Evolutionary conservation across 1,139 yeast genomes (phyloP).

Genomic region (Wickerhamomyces sp.): DNA sequence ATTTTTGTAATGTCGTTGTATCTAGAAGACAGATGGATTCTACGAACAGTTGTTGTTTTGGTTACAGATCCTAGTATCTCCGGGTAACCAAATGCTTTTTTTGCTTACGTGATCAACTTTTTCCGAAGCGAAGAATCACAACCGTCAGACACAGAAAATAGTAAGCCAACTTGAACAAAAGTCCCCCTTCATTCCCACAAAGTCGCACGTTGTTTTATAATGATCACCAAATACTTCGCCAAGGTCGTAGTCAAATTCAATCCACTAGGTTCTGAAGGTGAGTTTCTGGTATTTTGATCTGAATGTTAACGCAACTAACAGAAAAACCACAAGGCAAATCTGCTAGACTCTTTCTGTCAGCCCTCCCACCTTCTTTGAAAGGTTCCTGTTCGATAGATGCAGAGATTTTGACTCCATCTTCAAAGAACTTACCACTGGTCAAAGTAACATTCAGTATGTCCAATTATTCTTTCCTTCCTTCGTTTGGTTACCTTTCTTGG

Average conservation of each 20-base stretch:
- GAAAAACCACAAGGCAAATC: conserved; percentile 46
- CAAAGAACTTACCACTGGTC: conserved; percentile 51
- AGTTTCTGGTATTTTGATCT: conserved; percentile 21
- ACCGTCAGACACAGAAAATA: too few species aligned
- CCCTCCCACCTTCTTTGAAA: conserved; percentile 69
- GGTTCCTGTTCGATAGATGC: conserved; percentile 45
- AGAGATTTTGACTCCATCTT: conserved; percentile 43
- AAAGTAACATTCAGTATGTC: conserved; percentile 63
- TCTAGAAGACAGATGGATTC: too few species aligned
- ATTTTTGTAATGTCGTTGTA: too few species aligned
- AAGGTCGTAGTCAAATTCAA: conserved; percentile 74
- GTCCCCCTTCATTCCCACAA: background rate
- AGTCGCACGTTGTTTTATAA: too few species aligned
- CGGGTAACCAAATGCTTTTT: too few species aligned
- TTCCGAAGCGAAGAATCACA: too few species aligned
- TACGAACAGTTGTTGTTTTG: too few species aligned
- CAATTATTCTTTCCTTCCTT: background rate
- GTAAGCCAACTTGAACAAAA: too few species aligned
- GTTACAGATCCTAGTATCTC: too few species aligned
- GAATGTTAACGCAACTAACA: conserved; percentile 9
- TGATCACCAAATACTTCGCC: conserved; percentile 84
- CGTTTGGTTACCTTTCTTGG: background rate
- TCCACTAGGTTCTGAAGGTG: conserved; percentile 65
- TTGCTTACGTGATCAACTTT: too few species aligned
- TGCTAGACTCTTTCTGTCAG: conserved; percentile 74